A percentile compares a stretch with the other conserved stretches of the same genome.
phyloP scores from a whole-genome alignment of 192 early-diverging fungal species.

The Umbelopsis vinacea region DNA sequence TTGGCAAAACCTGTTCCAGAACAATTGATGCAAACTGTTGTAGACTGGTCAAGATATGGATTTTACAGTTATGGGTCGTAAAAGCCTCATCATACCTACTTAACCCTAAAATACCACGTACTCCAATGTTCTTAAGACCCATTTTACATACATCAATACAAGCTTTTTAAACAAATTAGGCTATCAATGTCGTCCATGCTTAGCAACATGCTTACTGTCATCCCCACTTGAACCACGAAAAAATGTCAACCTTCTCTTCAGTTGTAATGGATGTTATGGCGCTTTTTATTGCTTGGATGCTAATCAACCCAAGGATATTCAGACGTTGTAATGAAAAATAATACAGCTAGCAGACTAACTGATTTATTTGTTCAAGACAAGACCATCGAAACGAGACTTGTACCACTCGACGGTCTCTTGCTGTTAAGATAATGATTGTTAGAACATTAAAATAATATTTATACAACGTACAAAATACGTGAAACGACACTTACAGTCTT shows the following conservation, averaged over 20 bases:
- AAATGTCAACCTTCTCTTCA: neutral
- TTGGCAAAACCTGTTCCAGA: conserved; percentile 27
- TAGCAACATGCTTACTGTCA: too few relatives aligned
- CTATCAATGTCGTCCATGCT: too few relatives aligned
- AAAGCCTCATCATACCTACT: neutral
- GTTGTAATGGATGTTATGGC: neutral
- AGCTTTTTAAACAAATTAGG: too few relatives aligned
- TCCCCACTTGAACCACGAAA: too few relatives aligned
- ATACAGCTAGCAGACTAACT: conserved; percentile 12
- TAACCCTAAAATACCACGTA: neutral
- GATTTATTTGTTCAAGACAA: conserved; percentile 41
- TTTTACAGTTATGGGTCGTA: conserved; percentile 35
- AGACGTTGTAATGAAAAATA: conserved; percentile 26
- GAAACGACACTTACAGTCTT: conserved; percentile 53
- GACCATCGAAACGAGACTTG: conserved; percentile 81
- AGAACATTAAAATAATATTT: neutral
- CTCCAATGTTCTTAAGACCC: neutral
- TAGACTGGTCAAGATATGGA: conserved; percentile 34
- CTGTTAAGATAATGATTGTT: conserved; percentile 23
- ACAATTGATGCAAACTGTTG: conserved; percentile 17
- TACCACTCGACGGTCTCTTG: conserved; percentile 98
- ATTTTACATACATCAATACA: neutral
- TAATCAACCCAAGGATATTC: conserved; percentile 29
- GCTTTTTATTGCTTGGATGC: conserved; percentile 21
- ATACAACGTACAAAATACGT: too few relatives aligned